Evolutionary conservation across 2,329 filamentous ascomycete species (phyloP), one percentile per base, ranked within the genome.

Genomic region (Delphinella strobiligena): DNA sequence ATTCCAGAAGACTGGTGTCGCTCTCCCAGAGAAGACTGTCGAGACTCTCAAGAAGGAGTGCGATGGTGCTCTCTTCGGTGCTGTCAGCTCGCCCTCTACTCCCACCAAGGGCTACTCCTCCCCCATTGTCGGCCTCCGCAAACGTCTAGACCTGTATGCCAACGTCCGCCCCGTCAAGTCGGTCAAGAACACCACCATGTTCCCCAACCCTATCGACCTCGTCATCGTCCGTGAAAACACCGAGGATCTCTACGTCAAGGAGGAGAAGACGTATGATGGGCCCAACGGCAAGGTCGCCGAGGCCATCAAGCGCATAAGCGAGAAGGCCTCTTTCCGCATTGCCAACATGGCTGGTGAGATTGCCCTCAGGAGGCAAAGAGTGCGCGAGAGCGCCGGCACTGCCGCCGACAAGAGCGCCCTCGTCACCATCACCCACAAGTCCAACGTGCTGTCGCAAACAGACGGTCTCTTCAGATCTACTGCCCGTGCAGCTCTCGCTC

Each of bases 211-310:
- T 2, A 87, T 95, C 56, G 91, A 98, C 66, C 81, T 98, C 61
- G 91, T 98, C 55, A 98, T 96, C 54, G 91, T 96, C 40, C 84
- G 91, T 49, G 91, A 98, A 67, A 98, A 98, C 71, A 98, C 91
- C 22, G 91, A 98, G 68, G 91, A 98, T 61, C 74, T 98, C 31
- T 94, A 94, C 64, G 89, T 98, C 53, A 96, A 96, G 69, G 83
- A 96, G 62, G 91, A 98, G 69, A 80, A 72, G 61, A 95, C 87
- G 16, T 80, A 76, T 59, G 75, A 84, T 39, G 77, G 74, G 22
- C 69, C 80, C 27, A 74, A 84, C 44, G 72, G 69, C 61, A 88
- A 86, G 67, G 82, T 96, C 42, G 89, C 91, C 48, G 89, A 96
- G 68, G 91, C 91, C 34, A 89, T 96, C 67, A 98, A 98, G 75